Percentiles rank a stretch among this genome's conserved stretches.
phyloP scores from a whole-genome alignment of 805 yeast genomes.

The Candida ponderosae region DNA sequence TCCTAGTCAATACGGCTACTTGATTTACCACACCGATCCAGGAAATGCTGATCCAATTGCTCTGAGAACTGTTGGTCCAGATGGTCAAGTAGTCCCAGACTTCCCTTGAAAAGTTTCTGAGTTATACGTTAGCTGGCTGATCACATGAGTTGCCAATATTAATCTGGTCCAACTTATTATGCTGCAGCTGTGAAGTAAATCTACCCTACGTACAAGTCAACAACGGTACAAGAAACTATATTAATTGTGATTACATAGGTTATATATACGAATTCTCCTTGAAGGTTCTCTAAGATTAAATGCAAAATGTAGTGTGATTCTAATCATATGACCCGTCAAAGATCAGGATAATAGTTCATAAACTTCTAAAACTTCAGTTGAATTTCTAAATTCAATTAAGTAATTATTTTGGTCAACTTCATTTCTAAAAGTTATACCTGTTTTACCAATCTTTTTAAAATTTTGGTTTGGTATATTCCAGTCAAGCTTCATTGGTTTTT shows the following conservation, averaged over 20 bases:
- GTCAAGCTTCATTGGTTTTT: no score
- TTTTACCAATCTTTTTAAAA: slow-evolving; percentile 15
- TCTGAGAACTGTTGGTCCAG: background rate
- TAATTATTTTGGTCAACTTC: slow-evolving; percentile 11
- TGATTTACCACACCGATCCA: background rate
- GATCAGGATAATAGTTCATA: slow-evolving; percentile 9
- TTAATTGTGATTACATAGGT: no score
- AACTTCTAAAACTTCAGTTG: slow-evolving; percentile 12
- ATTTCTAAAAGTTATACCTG: slow-evolving; percentile 13
- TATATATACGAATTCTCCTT: no score
- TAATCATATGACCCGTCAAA: no score
- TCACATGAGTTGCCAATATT: no score
- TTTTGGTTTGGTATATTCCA: background rate
- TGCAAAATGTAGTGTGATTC: no score
- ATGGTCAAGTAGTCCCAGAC: background rate
- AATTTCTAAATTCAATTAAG: slow-evolving; percentile 16
- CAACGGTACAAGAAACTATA: no score
- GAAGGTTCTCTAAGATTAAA: no score
- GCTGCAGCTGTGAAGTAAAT: no score
- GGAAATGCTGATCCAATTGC: background rate
- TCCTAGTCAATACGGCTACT: background rate
- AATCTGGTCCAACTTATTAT: no score
- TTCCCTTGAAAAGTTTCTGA: background rate
- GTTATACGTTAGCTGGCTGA: no score
- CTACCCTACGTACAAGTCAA: no score